Percentiles rank a stretch among this genome's conserved stretches.
phyloP scores from a whole-genome alignment of 2,329 filamentous ascomycete genomes.

The Pestalotiopsis sp. region DNA sequence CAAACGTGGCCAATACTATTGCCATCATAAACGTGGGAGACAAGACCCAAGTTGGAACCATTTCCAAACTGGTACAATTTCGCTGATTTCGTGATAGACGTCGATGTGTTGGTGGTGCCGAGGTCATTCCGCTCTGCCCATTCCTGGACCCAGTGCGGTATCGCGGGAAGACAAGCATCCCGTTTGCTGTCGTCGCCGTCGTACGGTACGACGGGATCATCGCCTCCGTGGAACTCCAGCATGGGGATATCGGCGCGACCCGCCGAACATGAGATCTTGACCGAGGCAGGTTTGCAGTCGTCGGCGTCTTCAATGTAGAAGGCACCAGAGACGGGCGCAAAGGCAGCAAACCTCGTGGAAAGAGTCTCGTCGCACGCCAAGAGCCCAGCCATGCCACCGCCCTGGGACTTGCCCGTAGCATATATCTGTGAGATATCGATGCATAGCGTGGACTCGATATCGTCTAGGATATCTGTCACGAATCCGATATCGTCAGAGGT shows the following conservation, averaged over 20 bases:
- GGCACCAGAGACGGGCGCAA: constrained; percentile 8
- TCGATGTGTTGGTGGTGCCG: neutral
- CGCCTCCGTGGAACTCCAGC: constrained; percentile 47
- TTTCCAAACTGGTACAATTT: neutral
- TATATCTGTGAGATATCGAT: constrained; percentile 14
- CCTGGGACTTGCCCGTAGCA: constrained; percentile 12
- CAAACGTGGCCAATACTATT: constrained; percentile 8
- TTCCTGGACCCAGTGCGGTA: constrained; percentile 34
- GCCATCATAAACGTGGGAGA: constrained; percentile 7
- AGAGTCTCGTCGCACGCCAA: constrained; percentile 5
- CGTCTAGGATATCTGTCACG: constrained; percentile 14
- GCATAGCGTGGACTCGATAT: constrained; percentile 18
- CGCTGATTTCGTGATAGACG: neutral
- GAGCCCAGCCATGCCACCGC: constrained; percentile 8
- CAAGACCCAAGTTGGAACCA: constrained; percentile 2
- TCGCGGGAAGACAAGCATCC: constrained; percentile 38
- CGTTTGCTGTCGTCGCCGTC: constrained; percentile 38
- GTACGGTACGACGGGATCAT: constrained; percentile 44
- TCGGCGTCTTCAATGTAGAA: neutral
- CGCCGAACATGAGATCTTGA: constrained; percentile 33
- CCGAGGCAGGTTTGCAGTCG: constrained; percentile 32
- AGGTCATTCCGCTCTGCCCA: constrained; percentile 34
- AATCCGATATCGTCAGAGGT: constrained; percentile 7
- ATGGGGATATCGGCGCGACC: constrained; percentile 38
- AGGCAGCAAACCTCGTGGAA: constrained; percentile 7